These are phyloP conservation scores for Termitomyces sp. DNA, from an alignment of 1,284 basidiomycete genomes.

Conservation along the genomic window DNA sequence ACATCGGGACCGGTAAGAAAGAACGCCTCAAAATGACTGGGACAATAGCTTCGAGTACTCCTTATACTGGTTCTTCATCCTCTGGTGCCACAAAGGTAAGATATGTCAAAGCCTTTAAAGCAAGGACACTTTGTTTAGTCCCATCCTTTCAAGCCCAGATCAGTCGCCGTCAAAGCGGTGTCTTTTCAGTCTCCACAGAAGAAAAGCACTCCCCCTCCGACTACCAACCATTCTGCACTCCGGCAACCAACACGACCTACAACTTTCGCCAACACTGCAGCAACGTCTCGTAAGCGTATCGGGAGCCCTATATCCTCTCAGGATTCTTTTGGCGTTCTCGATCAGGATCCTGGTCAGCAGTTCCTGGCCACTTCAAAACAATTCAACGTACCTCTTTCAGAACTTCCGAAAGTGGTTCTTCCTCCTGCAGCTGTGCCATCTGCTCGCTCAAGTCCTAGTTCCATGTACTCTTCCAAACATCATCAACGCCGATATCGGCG, in stretches of 20 bases:
- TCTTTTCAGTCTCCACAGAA: slow-evolving; percentile 28
- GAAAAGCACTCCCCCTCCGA: slow-evolving; percentile 3
- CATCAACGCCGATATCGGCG: slow-evolving; percentile 8
- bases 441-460: neutral
- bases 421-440: slow-evolving; percentile 1
- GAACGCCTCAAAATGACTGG: slow-evolving; percentile 1
- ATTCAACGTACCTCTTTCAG: slow-evolving; percentile 55
- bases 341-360: slow-evolving; percentile 41
- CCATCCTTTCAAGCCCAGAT: slow-evolving; percentile 21
- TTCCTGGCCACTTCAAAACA: slow-evolving; percentile 46
- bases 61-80: slow-evolving; percentile 8
- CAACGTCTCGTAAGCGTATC: neutral
- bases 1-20: slow-evolving; percentile 27
- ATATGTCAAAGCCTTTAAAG: neutral
- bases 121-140: slow-evolving; percentile 11
- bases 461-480: slow-evolving; percentile 8
- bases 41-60: slow-evolving; percentile 11
- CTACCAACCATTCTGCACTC: neutral
- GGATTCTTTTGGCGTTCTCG: slow-evolving; percentile 57
- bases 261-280: slow-evolving; percentile 1
- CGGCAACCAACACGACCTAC: slow-evolving; percentile 10
- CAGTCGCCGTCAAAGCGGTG: slow-evolving; percentile 24
- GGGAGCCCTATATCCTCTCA: slow-evolving; percentile 29
- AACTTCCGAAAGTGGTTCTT: slow-evolving; percentile 36
- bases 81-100: slow-evolving; percentile 20